Evolutionary conservation across 495 filamentous ascomycete species (phyloP).

Genomic region (Arthonia radiata): DNA sequence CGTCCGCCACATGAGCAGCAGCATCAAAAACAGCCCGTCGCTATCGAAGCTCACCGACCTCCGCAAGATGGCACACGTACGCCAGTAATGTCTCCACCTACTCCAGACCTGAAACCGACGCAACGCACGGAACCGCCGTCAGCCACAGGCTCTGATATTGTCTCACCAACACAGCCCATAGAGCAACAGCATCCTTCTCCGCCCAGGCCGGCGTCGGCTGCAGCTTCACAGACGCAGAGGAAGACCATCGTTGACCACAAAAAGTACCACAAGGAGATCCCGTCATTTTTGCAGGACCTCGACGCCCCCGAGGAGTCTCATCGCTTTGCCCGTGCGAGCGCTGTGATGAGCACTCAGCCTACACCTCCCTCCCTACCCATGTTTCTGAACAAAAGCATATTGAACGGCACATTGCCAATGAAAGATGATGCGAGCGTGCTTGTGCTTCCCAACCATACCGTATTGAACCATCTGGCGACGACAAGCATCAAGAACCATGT

Average conservation of each 20-base stretch:
- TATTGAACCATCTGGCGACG: slow-evolving; percentile 91
- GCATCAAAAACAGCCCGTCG: slow-evolving; percentile 9
- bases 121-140: slow-evolving; percentile 22
- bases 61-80: slow-evolving; percentile 12
- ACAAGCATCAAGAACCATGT: slow-evolving; percentile 95
- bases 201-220: slow-evolving; percentile 1
- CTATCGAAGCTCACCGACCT: too few relatives aligned
- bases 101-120: slow-evolving; percentile 8
- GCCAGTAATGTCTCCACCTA: slow-evolving; percentile 7
- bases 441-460: slow-evolving; percentile 87
- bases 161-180: slow-evolving; percentile 1
- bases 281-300: slow-evolving; percentile 63
- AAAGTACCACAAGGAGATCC: slow-evolving; percentile 38
- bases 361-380: slow-evolving; percentile 68
- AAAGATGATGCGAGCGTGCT: slow-evolving; percentile 96
- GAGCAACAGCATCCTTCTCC: slow-evolving; percentile 1
- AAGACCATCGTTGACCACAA: slow-evolving; percentile 19
- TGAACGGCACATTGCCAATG: slow-evolving; percentile 72
- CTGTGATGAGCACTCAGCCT: slow-evolving; percentile 46
- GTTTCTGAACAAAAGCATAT: slow-evolving; percentile 80
- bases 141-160: slow-evolving; percentile 5
- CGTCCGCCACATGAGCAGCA: neutral
- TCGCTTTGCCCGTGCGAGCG: slow-evolving; percentile 40
- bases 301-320: slow-evolving; percentile 58
- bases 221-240: slow-evolving; percentile 16